Base-by-base conservation (phyloP, 2,329 filamentous ascomycete species). In the Fusarium siculi region DNA sequence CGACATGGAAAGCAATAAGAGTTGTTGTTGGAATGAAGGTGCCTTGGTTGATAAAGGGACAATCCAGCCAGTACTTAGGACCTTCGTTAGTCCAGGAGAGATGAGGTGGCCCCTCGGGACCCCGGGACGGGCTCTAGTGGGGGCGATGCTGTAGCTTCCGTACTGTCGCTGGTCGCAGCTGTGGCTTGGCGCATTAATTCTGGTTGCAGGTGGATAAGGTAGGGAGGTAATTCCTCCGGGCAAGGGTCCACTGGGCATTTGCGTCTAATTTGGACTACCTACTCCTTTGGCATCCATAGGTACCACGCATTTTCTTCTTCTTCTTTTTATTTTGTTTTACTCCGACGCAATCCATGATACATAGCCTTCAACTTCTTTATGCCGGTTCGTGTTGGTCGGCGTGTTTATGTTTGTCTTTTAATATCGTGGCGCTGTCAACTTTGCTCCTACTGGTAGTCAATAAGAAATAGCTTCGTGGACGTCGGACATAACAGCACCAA, bases 91-190 rank as follows among this genome's bases (percentile, higher is more conserved):
- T 25, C 32, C 57, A 68, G 66, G 66, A 69, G 66, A 69, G 66
- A 69, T 69, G 67, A 74, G 67, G 72, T 74, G 71, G 70, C 71
- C 55, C 60, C 62, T 74, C 59, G 62, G 58, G 70, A 74, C 62
- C 70, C 66, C 62, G 58, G 70, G 65, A 60, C 70, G 67, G 70
- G 65, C 65, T 66, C 46, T 50, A 57, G 59, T 73, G 64, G 43
- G 68, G 66, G 50, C 50, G 21, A 69, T 42, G 64, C 34, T 50
- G 64, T 69, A 69, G 66, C 54, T 56, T 52, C 57, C 64, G 43
- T 52, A 46, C 66, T 69, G 54, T 44, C 25, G 57, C 63, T 72
- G 55, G 57, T 42, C 52, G 50, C 23, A 70, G 64, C 53, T 32
- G 52, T 66, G 54, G 65, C 63, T 68, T 67, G 62, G 64, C 63